These are phyloP conservation scores for Bolboschoenoplectus hybrid DNA, from an alignment of 202 grass and related monocot species.

Conservation along the genomic window DNA sequence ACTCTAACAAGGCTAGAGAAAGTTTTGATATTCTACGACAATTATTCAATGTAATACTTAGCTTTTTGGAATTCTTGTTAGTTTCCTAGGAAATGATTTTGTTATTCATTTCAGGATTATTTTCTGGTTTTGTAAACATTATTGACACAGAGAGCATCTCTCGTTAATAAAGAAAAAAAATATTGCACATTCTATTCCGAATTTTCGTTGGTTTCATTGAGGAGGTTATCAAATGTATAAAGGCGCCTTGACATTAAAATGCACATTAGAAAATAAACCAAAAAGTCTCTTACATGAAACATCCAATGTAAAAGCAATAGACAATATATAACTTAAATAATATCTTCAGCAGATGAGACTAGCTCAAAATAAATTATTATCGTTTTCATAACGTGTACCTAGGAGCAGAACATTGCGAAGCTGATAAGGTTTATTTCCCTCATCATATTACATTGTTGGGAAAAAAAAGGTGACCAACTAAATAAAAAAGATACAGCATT, in stretches of 20 bases:
- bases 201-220: neutral
- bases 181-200: neutral
- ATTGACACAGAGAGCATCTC: neutral
- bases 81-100: conserved; percentile 32
- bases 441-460: neutral
- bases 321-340: neutral
- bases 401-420: neutral
- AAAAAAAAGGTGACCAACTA: neutral
- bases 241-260: neutral
- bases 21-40: conserved; percentile 23
- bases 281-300: neutral
- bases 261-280: neutral
- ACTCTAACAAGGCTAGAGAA: neutral
- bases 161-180: neutral
- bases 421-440: neutral
- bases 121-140: conserved; percentile 12
- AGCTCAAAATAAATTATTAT: neutral
- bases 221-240: neutral
- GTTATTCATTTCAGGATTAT: neutral
- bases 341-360: neutral
- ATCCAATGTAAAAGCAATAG: neutral
- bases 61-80: conserved; percentile 20
- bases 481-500: neutral
- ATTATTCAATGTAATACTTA: conserved; percentile 3
- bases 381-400: neutral